Evolutionary conservation across 352 stramenopile genomes (phyloP), one percentile per base, ranked within the genome.

Genomic region (Phytophthora megakarya): DNA sequence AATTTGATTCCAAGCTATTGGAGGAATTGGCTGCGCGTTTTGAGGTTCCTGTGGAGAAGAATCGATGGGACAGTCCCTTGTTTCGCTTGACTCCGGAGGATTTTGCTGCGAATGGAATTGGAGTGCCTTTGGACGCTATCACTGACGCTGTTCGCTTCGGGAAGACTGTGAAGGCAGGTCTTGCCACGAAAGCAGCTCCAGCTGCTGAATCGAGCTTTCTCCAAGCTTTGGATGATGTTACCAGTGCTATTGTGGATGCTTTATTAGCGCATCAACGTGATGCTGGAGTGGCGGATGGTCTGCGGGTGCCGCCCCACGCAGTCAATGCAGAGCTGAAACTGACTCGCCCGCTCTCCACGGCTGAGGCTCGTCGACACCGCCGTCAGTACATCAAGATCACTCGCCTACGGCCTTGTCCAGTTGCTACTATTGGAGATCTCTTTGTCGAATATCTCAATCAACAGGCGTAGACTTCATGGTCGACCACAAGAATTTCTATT

Each of bases 21-120:
- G 70, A 95, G 61, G 90, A 90, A 28, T 75, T 98, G 18, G 84
- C 95, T 0, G 58, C 73, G 32, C 80, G 93, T 25, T 98, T 97
- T 67, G 95, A 98, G 76, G 75, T 92, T 22, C 95, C 95, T 1
- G 80, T 94, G 55, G 81, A 86, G n/a, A 90, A 93, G 68, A 98
- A 98, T 70, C 87, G 95, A 51, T 98, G 95, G 95, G 95, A 98
- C 62, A 88, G 86, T 56, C 95, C 95, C 5, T 60, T 98, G 1
- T 91, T 94, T 53, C 80, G 67, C 42, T 45, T 95, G 35, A 87
- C 74, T 37, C 83, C 85, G 1, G 71, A 79, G 16, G 53, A 68
- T 13, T 75, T 88, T 28, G 55, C 45, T 5, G 51, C 40, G 0
- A 69, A 86, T 32, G 76, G 78, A 0, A 30, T 80, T 23, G 62